Evolutionary conservation across 108 stramenopile species (phyloP).

Genomic region (Fistulifera pelliculosa): DNA sequence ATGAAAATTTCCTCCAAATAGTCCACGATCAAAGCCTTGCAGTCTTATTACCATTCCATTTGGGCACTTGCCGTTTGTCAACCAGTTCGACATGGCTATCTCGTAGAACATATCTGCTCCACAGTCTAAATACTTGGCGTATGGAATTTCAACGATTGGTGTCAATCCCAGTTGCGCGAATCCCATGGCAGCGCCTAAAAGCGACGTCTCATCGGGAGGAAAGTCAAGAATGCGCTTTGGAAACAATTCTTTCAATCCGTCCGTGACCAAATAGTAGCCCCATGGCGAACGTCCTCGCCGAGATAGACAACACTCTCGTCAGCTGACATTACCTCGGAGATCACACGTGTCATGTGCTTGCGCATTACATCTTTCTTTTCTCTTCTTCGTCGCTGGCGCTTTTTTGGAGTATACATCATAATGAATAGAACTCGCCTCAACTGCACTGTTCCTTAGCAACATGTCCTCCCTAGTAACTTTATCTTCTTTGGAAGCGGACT

Average conservation of each 20-base stretch:
- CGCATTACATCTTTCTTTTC: constrained; percentile 66
- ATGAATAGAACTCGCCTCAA: constrained; percentile 16
- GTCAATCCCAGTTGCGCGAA: constrained; percentile 67
- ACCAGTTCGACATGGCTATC: constrained; percentile 68
- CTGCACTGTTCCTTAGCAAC: constrained; percentile 45
- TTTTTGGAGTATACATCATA: constrained; percentile 8
- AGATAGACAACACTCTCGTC: constrained; percentile 64
- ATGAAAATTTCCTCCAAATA: constrained; percentile 86
- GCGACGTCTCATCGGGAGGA: constrained; percentile 84
- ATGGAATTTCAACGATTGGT: constrained; percentile 85
- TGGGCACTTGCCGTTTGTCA: constrained; percentile 36
- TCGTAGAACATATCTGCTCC: constrained; percentile 80
- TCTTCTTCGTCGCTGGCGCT: constrained; percentile 7
- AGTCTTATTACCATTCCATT: constrained; percentile 74
- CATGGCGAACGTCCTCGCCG: constrained; percentile 81
- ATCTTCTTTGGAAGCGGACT: constrained; percentile 52
- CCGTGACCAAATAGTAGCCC: constrained; percentile 86
- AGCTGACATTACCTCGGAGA: constrained; percentile 40
- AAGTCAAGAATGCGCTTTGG: constrained; percentile 66
- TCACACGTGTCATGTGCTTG: constrained; percentile 72
- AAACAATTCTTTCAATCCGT: constrained; percentile 48
- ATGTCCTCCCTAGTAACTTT: constrained; percentile 62
- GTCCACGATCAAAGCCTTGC: constrained; percentile 81
- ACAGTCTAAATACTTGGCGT: constrained; percentile 87
- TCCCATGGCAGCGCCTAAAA: constrained; percentile 72